These are phyloP conservation scores for Trichaptum fuscoviolaceum DNA, from an alignment of 768 basidiomycete genomes.

Conservation along the genomic window DNA sequence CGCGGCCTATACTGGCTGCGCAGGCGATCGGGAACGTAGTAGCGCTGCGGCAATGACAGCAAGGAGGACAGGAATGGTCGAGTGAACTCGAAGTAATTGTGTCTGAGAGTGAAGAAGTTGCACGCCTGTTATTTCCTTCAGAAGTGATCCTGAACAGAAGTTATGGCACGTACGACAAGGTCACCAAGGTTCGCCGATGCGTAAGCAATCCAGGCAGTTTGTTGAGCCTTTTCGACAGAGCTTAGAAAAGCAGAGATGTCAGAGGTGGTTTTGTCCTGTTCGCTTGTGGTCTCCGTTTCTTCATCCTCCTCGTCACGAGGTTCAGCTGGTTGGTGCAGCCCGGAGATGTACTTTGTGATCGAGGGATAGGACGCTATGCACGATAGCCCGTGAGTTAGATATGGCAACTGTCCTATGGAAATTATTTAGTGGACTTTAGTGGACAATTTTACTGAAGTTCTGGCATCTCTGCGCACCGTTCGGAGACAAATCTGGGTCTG, in stretches of 20 bases:
- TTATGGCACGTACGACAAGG: constrained; percentile 50
- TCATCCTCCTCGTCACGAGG: constrained; percentile 21
- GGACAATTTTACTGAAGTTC: not conserved
- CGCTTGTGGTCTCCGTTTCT: not conserved
- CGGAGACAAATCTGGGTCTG: constrained; percentile 68
- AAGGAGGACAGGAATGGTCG: constrained; percentile 48
- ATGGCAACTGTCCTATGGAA: constrained; percentile 63
- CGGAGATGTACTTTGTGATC: constrained; percentile 61
- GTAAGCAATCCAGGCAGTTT: constrained; percentile 60
- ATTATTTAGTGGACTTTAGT: not conserved
- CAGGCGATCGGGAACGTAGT: constrained; percentile 65
- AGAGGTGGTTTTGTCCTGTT: constrained; percentile 16
- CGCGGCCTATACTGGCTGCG: constrained; percentile 51
- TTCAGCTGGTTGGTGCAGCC: constrained; percentile 32
- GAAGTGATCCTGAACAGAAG: constrained; percentile 4
- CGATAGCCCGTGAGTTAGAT: constrained; percentile 53
- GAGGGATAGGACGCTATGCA: constrained; percentile 47
- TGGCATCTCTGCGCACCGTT: constrained; percentile 48
- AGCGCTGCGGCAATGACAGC: constrained; percentile 64
- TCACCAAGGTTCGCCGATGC: constrained; percentile 62
- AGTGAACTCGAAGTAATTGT: constrained; percentile 59
- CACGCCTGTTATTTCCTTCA: constrained; percentile 43
- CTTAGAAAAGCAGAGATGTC: constrained; percentile 47
- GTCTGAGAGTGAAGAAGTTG: constrained; percentile 52
- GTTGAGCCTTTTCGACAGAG: constrained; percentile 44